Percentiles rank a stretch among this genome's conserved stretches.
These are phyloP conservation scores for Rhizoclosmatium globosum DNA, from an alignment of 192 early-diverging fungal species.

Conservation along the genomic window DNA sequence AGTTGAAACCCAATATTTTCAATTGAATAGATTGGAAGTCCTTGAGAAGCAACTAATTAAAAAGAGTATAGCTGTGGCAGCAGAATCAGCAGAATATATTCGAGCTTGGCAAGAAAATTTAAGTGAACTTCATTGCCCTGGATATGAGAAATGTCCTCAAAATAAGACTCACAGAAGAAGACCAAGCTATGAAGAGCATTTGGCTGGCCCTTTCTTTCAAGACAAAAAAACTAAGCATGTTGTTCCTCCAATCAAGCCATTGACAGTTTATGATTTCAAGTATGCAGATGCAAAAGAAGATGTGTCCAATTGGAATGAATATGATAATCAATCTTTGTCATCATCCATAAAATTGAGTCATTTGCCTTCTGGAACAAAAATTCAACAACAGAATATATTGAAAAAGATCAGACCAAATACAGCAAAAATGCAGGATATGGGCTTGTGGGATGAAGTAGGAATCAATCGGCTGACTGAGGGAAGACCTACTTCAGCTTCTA, in stretches of 20 bases:
- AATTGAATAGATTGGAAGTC: slow-evolving; percentile 3
- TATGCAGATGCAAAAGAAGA: not conserved
- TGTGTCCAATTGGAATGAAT: not conserved
- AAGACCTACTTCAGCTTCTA: not conserved
- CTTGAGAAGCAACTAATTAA: slow-evolving; percentile 21
- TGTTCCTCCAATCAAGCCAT: not conserved
- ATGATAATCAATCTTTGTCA: not conserved
- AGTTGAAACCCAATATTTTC: not conserved
- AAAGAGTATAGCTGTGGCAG: slow-evolving; percentile 24
- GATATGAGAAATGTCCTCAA: not conserved
- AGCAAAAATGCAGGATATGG: not conserved
- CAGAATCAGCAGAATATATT: slow-evolving; percentile 16
- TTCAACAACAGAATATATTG: too few species aligned
- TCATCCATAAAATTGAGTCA: not conserved
- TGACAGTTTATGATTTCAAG: not conserved
- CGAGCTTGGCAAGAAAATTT: slow-evolving; percentile 8
- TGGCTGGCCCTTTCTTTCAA: slow-evolving; percentile 57
- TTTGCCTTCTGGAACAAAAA: too few species aligned
- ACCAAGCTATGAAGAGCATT: slow-evolving; percentile 54
- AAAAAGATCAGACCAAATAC: not conserved
- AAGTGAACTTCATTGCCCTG: not conserved
- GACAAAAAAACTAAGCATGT: slow-evolving; percentile 31
- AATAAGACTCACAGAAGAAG: slow-evolving; percentile 18
- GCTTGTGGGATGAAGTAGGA: not conserved
- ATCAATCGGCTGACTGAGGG: not conserved